These are phyloP conservation scores for Cladophialophora chaetospira DNA, from an alignment of 2,329 filamentous ascomycete genomes.

Conservation along the genomic window DNA sequence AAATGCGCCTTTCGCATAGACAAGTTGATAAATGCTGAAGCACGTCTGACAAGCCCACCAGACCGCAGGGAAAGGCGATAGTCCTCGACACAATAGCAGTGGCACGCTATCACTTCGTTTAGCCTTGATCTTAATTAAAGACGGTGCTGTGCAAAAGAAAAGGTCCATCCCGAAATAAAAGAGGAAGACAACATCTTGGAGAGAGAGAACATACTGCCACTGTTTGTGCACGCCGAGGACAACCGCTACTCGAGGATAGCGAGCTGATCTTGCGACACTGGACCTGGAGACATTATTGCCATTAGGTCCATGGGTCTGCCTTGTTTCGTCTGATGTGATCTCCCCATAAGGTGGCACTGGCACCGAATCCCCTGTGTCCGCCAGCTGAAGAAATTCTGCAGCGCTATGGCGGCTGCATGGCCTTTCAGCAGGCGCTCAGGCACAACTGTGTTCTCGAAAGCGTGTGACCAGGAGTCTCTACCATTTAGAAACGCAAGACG, in stretches of 20 bases:
- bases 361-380: constrained; percentile 10
- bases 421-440: not conserved
- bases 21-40: constrained; percentile 50
- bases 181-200: not conserved
- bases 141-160: not conserved
- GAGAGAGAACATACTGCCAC: constrained; percentile 57
- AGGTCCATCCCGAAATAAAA: not conserved
- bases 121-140: not conserved
- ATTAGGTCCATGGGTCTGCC: not conserved
- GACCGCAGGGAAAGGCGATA: constrained; percentile 69
- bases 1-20: constrained; percentile 41
- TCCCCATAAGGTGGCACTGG: constrained; percentile 10
- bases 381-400: constrained; percentile 24
- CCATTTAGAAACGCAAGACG: not conserved
- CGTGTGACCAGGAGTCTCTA: not conserved
- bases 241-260: constrained; percentile 77
- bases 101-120: constrained; percentile 53
- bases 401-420: constrained; percentile 31
- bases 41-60: constrained; percentile 71
- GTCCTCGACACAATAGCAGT: constrained; percentile 70
- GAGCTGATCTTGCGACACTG: constrained; percentile 36
- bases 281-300: not conserved
- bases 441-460: not conserved
- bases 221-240: constrained; percentile 70
- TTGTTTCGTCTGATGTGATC: not conserved